These are phyloP conservation scores for Rhizopus stolonifer DNA, from an alignment of 371 early-diverging fungal species.

Conservation along the genomic window DNA sequence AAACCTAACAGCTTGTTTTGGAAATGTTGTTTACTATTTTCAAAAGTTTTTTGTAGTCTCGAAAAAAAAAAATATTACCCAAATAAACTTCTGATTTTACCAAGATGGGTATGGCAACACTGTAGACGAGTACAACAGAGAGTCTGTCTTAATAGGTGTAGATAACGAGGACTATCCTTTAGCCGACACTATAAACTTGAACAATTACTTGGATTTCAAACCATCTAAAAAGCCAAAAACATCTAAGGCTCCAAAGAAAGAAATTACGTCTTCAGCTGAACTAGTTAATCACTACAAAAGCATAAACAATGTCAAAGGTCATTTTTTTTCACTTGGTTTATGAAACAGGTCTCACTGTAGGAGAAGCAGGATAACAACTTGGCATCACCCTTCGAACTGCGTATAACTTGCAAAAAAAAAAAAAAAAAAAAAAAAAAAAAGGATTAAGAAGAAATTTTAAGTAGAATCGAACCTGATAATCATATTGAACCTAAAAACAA, in stretches of 20 bases:
- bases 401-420: constrained; percentile 7
- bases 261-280: background rate
- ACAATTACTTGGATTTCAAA: constrained; percentile 5
- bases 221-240: constrained; percentile 6
- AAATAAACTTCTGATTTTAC: constrained; percentile 4
- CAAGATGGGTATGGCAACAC: constrained; percentile 2
- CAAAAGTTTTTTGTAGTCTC: no score
- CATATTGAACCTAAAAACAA: no score
- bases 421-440: no score
- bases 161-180: constrained; percentile 4
- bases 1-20: no score
- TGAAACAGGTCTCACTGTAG: constrained; percentile 7
- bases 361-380: constrained; percentile 8
- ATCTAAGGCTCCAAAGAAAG: background rate
- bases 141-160: constrained; percentile 8
- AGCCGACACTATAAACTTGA: background rate
- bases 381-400: constrained; percentile 5
- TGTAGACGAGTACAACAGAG: constrained; percentile 4
- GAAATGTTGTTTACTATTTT: no score
- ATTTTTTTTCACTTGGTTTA: constrained; percentile 8
- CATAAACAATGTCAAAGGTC: background rate
- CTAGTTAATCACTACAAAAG: no score
- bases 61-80: no score
- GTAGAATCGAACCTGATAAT: no score
- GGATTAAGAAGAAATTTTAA: constrained; percentile 6